These are phyloP conservation scores for Marasmius tenuissimus DNA, from an alignment of 1,284 basidiomycete genomes.

Conservation along the genomic window DNA sequence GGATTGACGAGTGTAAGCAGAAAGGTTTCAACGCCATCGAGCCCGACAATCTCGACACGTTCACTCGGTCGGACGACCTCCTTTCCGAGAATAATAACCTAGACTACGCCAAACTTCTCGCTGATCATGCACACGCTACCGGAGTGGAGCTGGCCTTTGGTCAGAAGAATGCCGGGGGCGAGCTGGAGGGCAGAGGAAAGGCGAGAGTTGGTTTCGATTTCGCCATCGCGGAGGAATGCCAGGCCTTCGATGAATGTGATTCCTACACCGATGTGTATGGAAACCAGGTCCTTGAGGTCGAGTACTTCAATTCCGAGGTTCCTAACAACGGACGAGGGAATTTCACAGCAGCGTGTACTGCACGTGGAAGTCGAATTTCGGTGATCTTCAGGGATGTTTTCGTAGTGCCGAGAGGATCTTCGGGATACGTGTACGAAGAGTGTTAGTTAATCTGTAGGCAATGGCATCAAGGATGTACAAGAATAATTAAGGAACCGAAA, in stretches of 20 bases:
- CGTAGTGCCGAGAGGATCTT: neutral
- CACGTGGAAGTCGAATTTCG: constrained; percentile 1
- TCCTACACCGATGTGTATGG: constrained; percentile 12
- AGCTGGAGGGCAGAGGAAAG: constrained; percentile 3
- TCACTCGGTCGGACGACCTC: constrained; percentile 9
- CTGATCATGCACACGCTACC: constrained; percentile 9
- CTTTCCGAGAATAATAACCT: constrained; percentile 10
- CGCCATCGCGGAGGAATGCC: constrained; percentile 14
- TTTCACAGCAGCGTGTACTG: neutral
- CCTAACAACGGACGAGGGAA: neutral
- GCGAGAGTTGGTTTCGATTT: constrained; percentile 13
- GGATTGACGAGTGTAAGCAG: constrained; percentile 9
- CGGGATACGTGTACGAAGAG: neutral
- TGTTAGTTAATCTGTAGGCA: neutral
- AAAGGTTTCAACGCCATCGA: constrained; percentile 17
- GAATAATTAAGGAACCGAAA: too few species aligned
- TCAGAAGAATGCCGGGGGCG: constrained; percentile 13
- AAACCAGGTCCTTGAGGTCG: constrained; percentile 10
- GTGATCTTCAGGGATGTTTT: neutral
- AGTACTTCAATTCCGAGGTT: neutral
- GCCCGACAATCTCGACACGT: constrained; percentile 16
- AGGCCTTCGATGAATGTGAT: constrained; percentile 12
- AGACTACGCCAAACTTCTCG: constrained; percentile 8
- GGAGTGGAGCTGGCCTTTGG: constrained; percentile 7
- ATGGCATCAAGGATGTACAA: too few species aligned